phyloP scores from a whole-genome alignment of 805 yeast genomes.

The Maudiozyma bulderi region DNA sequence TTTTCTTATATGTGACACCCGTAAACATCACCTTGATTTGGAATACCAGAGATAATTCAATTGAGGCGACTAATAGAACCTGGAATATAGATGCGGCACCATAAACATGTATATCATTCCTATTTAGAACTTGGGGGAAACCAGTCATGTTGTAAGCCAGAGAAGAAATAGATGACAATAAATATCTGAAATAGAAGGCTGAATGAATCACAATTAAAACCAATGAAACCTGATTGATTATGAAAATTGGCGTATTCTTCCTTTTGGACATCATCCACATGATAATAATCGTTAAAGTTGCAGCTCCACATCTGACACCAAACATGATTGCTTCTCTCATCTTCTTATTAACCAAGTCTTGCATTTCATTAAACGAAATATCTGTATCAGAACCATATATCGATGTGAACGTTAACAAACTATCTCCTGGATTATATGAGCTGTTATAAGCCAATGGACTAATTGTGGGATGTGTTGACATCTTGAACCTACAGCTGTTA shows the following conservation, averaged over 20 bases:
- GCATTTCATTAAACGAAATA: conserved; percentile 36
- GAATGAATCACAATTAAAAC: conserved; percentile 50
- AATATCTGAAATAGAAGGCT: conserved; percentile 45
- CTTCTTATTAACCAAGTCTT: conserved; percentile 27
- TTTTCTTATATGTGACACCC: conserved; percentile 38
- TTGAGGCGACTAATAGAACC: conserved; percentile 46
- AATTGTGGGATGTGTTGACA: conserved; percentile 4
- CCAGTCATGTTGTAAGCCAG: conserved; percentile 40
- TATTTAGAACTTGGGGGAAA: conserved; percentile 33
- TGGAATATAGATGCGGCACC: conserved; percentile 55
- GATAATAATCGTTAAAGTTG: conserved; percentile 36
- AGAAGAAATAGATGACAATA: conserved; percentile 43
- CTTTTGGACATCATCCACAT: conserved; percentile 43
- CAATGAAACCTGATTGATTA: conserved; percentile 59
- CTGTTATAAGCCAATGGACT: conserved; percentile 14
- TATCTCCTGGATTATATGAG: conserved; percentile 19
- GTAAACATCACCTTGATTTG: conserved; percentile 68
- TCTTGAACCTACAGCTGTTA: background rate
- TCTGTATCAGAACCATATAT: conserved; percentile 31
- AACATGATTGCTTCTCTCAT: conserved; percentile 37
- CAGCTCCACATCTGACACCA: conserved; percentile 53
- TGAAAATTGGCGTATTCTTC: conserved; percentile 58
- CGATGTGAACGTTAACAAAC: conserved; percentile 34
- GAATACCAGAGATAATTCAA: conserved; percentile 57
- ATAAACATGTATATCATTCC: conserved; percentile 36